These are phyloP conservation scores for Penicillium brasilianum DNA, from an alignment of 2,329 filamentous ascomycete species.

Conservation along the genomic window DNA sequence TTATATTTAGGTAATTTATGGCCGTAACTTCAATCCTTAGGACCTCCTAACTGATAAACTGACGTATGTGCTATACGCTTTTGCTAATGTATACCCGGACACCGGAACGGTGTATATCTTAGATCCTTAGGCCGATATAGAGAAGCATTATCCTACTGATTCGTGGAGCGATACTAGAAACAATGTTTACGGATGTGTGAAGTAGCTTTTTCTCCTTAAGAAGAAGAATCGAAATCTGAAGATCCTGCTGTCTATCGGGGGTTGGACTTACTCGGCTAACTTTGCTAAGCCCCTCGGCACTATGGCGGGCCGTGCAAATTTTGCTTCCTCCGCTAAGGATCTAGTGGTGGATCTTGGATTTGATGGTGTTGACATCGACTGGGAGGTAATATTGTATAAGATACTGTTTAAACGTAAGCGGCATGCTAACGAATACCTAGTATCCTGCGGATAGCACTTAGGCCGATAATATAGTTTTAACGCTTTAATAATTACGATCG, in stretches of 20 bases:
- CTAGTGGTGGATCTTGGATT: neutral
- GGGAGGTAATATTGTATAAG: neutral
- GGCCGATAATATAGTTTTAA: neutral
- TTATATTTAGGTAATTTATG: constrained; percentile 74
- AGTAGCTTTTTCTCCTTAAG: neutral
- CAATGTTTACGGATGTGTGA: constrained; percentile 74
- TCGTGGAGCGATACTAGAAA: constrained; percentile 70
- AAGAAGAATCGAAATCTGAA: constrained; percentile 1
- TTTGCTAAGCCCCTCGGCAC: neutral
- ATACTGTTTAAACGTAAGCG: neutral
- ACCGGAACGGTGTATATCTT: constrained; percentile 76
- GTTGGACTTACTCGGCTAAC: neutral
- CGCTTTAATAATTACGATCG: neutral
- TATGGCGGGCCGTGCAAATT: neutral
- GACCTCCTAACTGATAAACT: constrained; percentile 78
- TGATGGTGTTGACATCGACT: neutral
- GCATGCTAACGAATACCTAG: neutral
- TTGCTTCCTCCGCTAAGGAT: neutral
- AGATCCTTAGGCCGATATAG: constrained; percentile 69
- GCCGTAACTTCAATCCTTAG: constrained; percentile 78
- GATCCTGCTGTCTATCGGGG: neutral
- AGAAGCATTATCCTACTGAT: constrained; percentile 72
- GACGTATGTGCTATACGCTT: constrained; percentile 91
- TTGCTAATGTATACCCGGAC: constrained; percentile 81
- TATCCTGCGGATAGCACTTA: neutral